Conservation (phyloP, 208 protist genomes). For the Naegleria lovaniensis region DNA sequence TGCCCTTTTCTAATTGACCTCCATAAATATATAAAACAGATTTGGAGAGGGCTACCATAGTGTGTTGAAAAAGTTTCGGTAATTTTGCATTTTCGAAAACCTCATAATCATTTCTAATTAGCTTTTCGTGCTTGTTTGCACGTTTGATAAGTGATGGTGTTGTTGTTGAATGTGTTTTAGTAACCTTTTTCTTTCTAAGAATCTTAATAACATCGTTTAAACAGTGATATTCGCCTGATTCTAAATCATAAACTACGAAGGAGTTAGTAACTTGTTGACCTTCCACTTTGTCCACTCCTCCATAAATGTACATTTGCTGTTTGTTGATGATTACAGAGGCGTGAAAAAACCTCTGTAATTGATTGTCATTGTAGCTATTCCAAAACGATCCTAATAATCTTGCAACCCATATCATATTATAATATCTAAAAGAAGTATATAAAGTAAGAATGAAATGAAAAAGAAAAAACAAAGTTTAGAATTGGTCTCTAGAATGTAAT, state of each 20-base stretch:
- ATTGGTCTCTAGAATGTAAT: no score
- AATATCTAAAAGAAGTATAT: background rate
- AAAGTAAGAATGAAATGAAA: background rate
- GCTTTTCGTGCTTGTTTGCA: background rate
- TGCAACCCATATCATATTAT: constrained; percentile 5
- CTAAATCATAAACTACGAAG: constrained; percentile 10
- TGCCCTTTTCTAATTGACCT: background rate
- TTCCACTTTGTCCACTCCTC: background rate
- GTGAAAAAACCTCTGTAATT: constrained; percentile 26
- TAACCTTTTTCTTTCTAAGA: background rate
- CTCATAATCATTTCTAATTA: background rate
- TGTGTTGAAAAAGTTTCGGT: background rate
- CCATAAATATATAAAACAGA: background rate
- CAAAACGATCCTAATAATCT: constrained; percentile 19
- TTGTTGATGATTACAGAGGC: background rate
- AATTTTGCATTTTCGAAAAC: background rate
- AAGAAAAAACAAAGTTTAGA: no score
- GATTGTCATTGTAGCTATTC: background rate
- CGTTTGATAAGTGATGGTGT: background rate
- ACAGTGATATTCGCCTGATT: background rate
- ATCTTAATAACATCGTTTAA: constrained; percentile 12
- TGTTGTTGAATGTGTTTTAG: background rate
- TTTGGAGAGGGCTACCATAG: background rate
- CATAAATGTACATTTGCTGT: background rate
- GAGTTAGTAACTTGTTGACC: background rate